Conservation (phyloP, 2,329 filamentous ascomycete species). For the Verruconis gallopava region DNA sequence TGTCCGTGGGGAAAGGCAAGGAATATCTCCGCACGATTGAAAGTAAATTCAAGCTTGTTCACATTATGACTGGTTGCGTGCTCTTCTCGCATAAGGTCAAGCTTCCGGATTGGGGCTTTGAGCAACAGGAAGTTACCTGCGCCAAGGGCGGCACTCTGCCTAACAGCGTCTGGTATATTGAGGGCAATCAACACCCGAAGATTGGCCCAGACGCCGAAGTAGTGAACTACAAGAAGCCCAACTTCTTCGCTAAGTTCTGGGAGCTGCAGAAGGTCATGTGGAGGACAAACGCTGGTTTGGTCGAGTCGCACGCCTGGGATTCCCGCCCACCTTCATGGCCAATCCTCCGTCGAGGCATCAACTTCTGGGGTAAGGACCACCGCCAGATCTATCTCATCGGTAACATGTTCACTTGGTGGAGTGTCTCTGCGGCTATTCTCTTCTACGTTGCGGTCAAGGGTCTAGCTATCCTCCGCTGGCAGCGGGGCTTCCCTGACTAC, state of each 20-base stretch:
- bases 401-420: conserved; percentile 93
- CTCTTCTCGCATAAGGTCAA: conserved; percentile 99
- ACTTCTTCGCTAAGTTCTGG: conserved; percentile 96
- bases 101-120: conserved; percentile 92
- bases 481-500: conserved; percentile 85
- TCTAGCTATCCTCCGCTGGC: conserved; percentile 80
- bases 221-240: conserved; percentile 89
- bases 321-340: conserved; percentile 92
- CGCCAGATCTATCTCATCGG: conserved; percentile 94
- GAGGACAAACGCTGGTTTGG: conserved; percentile 91
- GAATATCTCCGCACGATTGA: conserved; percentile 83
- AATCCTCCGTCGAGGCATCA: conserved; percentile 83
- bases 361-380: conserved; percentile 94
- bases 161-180: conserved; percentile 95
- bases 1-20: conserved; percentile 74
- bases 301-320: conserved; percentile 96
- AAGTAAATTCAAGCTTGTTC: conserved; percentile 89
- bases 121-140: conserved; percentile 98
- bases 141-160: conserved; percentile 81
- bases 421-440: conserved; percentile 62
- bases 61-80: conserved; percentile 91
- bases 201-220: conserved; percentile 68
- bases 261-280: conserved; percentile 98
- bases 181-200: conserved; percentile 74
- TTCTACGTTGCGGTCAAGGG: conserved; percentile 77